These are phyloP conservation scores for Emiliania huxleyi DNA, from an alignment of 78 protist genomes.

Conservation along the genomic window DNA sequence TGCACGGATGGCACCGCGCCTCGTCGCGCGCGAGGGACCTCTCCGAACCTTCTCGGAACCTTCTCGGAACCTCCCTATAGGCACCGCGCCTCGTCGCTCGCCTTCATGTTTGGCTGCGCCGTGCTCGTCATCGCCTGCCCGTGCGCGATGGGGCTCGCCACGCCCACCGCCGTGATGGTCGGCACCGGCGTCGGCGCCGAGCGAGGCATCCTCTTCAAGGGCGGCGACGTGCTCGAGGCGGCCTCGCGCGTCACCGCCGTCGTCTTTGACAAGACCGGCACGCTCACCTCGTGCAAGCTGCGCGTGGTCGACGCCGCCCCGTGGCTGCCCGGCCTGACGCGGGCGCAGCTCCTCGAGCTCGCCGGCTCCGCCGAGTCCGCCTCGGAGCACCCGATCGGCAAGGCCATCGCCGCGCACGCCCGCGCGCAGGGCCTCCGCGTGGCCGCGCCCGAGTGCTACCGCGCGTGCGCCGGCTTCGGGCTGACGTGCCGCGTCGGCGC, in stretches of 20 bases:
- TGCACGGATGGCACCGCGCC: neutral
- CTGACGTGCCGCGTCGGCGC: neutral
- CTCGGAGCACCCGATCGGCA: slow-evolving; percentile 81
- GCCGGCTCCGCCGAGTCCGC: neutral
- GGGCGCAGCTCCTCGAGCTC: neutral
- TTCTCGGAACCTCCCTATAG: too few relatives aligned
- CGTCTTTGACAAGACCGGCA: slow-evolving; percentile 91
- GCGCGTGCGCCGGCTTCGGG: neutral
- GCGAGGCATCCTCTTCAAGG: slow-evolving; percentile 82
- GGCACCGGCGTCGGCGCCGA: slow-evolving; percentile 81
- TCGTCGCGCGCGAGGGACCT: too few relatives aligned
- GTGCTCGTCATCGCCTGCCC: slow-evolving; percentile 90
- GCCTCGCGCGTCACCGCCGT: neutral
- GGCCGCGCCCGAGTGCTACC: neutral
- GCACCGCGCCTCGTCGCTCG: neutral
- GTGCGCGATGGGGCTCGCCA: slow-evolving; percentile 90
- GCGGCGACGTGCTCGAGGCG: slow-evolving; percentile 78
- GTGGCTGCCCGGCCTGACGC: neutral
- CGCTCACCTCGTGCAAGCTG: slow-evolving; percentile 81
- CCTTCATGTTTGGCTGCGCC: slow-evolving; percentile 57
- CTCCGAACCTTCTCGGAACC: too few relatives aligned
- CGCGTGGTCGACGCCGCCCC: neutral
- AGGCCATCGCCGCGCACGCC: slow-evolving; percentile 68
- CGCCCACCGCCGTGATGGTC: slow-evolving; percentile 93
- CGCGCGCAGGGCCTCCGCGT: too few relatives aligned